These are phyloP conservation scores for Calophaca sinica DNA, from an alignment of 306 rosid genomes.

Conservation along the genomic window DNA sequence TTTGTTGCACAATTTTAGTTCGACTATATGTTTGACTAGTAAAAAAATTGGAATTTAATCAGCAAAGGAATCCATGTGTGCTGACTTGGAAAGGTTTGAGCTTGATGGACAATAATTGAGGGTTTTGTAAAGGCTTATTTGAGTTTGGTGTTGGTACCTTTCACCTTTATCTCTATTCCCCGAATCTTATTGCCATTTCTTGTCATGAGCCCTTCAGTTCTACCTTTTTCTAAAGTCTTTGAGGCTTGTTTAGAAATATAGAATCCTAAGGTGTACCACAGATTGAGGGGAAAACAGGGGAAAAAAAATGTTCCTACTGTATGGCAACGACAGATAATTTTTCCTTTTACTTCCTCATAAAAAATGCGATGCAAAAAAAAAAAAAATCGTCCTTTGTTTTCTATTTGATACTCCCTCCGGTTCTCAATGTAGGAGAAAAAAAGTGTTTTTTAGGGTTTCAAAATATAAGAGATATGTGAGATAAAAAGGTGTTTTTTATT, in stretches of 20 bases:
- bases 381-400: neutral
- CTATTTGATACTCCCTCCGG: too few relatives aligned
- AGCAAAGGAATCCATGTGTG: neutral
- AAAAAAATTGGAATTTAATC: constrained; percentile 43
- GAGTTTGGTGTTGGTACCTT: constrained; percentile 60
- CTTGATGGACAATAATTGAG: constrained; percentile 46
- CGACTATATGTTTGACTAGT: constrained; percentile 39
- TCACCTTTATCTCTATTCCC: constrained; percentile 46
- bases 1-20: constrained; percentile 10
- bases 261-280: constrained; percentile 49
- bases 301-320: constrained; percentile 27
- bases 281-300: constrained; percentile 10
- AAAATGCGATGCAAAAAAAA: neutral
- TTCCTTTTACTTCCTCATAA: constrained; percentile 1
- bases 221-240: constrained; percentile 24
- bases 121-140: constrained; percentile 47
- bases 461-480: too few relatives aligned
- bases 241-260: constrained; percentile 46
- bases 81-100: constrained; percentile 39
- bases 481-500: too few relatives aligned
- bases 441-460: too few relatives aligned
- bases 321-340: constrained; percentile 17
- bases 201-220: constrained; percentile 27
- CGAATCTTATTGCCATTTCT: constrained; percentile 33
- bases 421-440: too few relatives aligned